Conservation (phyloP, 371 early-diverging fungal species). For the Rhizopus arrhizus region DNA sequence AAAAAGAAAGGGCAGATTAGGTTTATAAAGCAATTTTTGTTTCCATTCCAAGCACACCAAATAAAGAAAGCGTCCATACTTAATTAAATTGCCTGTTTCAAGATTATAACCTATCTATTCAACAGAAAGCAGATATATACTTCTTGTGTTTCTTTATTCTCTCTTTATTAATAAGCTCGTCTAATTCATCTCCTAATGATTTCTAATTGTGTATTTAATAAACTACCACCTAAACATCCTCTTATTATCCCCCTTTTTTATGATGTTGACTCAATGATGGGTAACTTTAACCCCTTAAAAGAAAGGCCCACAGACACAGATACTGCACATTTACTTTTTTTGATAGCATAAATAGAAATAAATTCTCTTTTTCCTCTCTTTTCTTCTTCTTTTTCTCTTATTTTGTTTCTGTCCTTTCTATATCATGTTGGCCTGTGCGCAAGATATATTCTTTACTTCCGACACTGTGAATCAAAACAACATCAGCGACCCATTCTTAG, state of each 20-base stretch:
- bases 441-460: constrained; percentile 31
- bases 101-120: neutral
- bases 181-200: too few relatives aligned
- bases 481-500: too few relatives aligned
- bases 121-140: too few relatives aligned
- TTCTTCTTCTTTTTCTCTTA: neutral
- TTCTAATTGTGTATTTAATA: too few relatives aligned
- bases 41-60: neutral
- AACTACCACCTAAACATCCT: too few relatives aligned
- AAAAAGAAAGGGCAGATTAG: neutral
- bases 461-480: constrained; percentile 9
- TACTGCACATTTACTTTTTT: constrained; percentile 11
- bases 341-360: constrained; percentile 9
- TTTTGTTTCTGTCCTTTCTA: too few relatives aligned
- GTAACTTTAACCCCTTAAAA: neutral
- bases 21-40: neutral
- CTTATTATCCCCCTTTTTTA: too few relatives aligned
- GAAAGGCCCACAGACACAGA: constrained; percentile 21
- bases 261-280: too few relatives aligned
- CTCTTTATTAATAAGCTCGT: too few relatives aligned
- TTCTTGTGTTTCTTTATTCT: too few relatives aligned
- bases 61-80: neutral
- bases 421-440: constrained; percentile 34
- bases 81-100: constrained; percentile 1
- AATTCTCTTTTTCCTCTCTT: constrained; percentile 7